Evolutionary conservation across 306 rosid genomes (phyloP).

Genomic region (Pueraria montana): DNA sequence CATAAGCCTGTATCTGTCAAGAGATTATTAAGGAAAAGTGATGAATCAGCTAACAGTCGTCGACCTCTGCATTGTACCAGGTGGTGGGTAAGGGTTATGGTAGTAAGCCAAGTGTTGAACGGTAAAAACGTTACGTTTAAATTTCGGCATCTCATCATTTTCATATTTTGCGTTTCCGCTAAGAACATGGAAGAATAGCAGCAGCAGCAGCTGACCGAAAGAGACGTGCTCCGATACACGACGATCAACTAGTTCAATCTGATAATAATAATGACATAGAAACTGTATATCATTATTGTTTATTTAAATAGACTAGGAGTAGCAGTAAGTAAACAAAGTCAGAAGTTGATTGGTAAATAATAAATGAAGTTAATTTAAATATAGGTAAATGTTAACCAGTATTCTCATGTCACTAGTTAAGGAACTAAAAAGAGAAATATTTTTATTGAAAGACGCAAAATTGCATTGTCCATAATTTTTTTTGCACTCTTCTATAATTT

Average conservation of each 20-base stretch:
- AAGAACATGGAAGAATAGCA: not conserved
- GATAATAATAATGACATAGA: not conserved
- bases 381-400: no score
- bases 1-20: not conserved
- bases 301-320: not conserved
- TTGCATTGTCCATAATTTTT: no score
- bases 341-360: no score
- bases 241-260: not conserved
- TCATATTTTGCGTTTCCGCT: not conserved
- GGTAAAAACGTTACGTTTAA: slow-evolving; percentile 17
- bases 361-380: no score
- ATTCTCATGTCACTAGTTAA: no score
- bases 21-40: not conserved
- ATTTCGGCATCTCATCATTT: not conserved
- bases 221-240: not conserved
- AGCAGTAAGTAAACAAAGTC: no score
- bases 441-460: no score
- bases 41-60: not conserved
- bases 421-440: no score
- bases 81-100: not conserved
- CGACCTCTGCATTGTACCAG: not conserved
- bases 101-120: not conserved
- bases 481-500: no score
- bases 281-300: not conserved
- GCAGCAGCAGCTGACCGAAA: not conserved